Evolutionary conservation across 2,329 filamentous ascomycete species (phyloP).

Genomic region (Ascochyta rabiei): DNA sequence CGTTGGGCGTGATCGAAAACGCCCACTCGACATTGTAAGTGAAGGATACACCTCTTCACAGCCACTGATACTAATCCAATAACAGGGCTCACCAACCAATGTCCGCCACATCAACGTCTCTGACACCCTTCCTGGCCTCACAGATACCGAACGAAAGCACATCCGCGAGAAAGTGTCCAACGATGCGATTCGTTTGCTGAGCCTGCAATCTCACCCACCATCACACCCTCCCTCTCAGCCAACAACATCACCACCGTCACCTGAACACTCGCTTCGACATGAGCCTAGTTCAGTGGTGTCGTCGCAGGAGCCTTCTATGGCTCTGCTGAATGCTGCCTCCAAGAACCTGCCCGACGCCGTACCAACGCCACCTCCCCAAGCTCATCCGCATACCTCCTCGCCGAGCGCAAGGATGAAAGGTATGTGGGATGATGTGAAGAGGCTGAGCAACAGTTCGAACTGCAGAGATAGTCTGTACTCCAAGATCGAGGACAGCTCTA

Average conservation of each 20-base stretch:
- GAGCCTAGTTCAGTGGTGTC: slow-evolving; percentile 15
- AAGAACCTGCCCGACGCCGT: slow-evolving; percentile 28
- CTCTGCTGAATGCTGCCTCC: slow-evolving; percentile 33
- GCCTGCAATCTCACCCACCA: slow-evolving; percentile 22
- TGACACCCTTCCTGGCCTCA: slow-evolving; percentile 37
- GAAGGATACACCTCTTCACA: no score
- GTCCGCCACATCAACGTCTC: slow-evolving; percentile 38
- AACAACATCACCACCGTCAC: slow-evolving; percentile 20
- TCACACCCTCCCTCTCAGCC: slow-evolving; percentile 22
- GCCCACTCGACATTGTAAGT: slow-evolving; percentile 32
- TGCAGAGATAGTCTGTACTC: slow-evolving; percentile 22
- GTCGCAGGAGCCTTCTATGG: slow-evolving; percentile 25
- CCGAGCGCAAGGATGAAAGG: slow-evolving; percentile 32
- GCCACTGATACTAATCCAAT: background rate
- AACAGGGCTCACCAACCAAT: slow-evolving; percentile 39
- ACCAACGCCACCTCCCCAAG: slow-evolving; percentile 28
- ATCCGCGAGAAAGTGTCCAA: slow-evolving; percentile 41
- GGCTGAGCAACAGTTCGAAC: slow-evolving; percentile 19
- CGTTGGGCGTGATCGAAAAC: slow-evolving; percentile 25
- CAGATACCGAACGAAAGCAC: slow-evolving; percentile 33
- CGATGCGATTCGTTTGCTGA: slow-evolving; percentile 34
- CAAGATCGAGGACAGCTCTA: slow-evolving; percentile 14
- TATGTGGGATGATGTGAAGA: slow-evolving; percentile 28
- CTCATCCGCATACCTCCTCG: slow-evolving; percentile 25
- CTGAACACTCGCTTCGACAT: slow-evolving; percentile 16